Conservation (phyloP, 345 rosid species). For the Anastatica hierochuntica region DNA sequence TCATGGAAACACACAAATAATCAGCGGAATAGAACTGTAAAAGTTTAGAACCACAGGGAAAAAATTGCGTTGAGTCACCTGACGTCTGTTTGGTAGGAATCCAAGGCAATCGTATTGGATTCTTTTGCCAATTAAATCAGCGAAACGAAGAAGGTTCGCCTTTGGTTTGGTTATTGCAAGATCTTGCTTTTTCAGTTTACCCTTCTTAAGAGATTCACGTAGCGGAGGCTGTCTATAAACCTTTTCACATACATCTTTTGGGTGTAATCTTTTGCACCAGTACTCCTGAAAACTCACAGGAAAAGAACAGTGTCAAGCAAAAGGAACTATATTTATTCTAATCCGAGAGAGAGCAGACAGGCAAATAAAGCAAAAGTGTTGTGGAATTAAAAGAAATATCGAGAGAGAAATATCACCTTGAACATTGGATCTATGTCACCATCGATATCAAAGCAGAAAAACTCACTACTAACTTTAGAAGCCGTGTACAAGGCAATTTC, state of each 20-base stretch:
- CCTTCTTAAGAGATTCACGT: slow-evolving; percentile 73
- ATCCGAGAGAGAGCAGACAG: not conserved
- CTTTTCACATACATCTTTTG: slow-evolving; percentile 89
- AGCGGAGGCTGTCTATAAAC: slow-evolving; percentile 89
- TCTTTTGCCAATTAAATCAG: slow-evolving; percentile 82
- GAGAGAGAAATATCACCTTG: slow-evolving; percentile 48
- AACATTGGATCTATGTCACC: slow-evolving; percentile 88
- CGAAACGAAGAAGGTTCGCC: slow-evolving; percentile 59
- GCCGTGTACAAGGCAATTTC: slow-evolving; percentile 94
- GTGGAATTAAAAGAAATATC: not conserved
- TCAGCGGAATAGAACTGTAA: not conserved
- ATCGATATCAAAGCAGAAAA: slow-evolving; percentile 86
- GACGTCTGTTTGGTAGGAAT: slow-evolving; percentile 83
- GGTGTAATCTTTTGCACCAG: slow-evolving; percentile 98
- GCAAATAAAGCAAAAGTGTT: not conserved
- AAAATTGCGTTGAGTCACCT: slow-evolving; percentile 39
- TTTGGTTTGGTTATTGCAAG: slow-evolving; percentile 69
- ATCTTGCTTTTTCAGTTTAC: slow-evolving; percentile 84
- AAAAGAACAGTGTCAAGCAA: not conserved
- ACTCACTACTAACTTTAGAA: slow-evolving; percentile 65
- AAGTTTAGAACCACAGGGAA: not conserved
- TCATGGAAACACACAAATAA: slow-evolving; percentile 21
- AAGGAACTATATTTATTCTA: not conserved
- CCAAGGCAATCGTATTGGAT: slow-evolving; percentile 82
- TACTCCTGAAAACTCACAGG: slow-evolving; percentile 55